Evolutionary conservation across 2,329 filamentous ascomycete genomes (phyloP).

Genomic region (Apiospora saccharicola): DNA sequence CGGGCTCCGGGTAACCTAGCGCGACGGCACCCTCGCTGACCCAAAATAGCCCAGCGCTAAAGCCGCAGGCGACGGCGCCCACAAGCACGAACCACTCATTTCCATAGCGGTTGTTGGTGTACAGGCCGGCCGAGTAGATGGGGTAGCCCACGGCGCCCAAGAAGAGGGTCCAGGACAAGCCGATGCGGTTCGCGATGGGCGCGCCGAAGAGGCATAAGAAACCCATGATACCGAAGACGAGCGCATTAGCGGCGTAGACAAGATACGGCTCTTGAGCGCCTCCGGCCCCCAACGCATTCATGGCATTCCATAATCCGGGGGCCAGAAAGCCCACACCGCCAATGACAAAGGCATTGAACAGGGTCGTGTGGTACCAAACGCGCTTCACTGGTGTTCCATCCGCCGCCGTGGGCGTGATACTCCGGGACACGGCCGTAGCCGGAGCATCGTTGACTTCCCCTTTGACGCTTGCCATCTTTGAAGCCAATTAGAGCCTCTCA

Average conservation of each 20-base stretch:
- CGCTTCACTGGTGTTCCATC: constrained; percentile 28
- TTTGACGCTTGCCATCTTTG: constrained; percentile 15
- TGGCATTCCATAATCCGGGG: constrained; percentile 62
- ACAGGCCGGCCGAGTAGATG: constrained; percentile 47
- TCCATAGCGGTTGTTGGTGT: constrained; percentile 53
- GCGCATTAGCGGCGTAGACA: constrained; percentile 47
- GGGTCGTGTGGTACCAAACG: constrained; percentile 57
- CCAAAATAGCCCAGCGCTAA: constrained; percentile 79
- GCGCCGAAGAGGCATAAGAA: constrained; percentile 44
- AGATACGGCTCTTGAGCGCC: constrained; percentile 59
- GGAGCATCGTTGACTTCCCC: neutral
- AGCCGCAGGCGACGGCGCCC: constrained; percentile 72
- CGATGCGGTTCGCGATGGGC: constrained; percentile 44
- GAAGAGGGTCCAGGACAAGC: constrained; percentile 42
- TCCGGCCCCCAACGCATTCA: constrained; percentile 61
- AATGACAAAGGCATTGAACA: constrained; percentile 62
- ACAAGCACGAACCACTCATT: constrained; percentile 72
- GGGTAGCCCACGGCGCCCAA: constrained; percentile 45
- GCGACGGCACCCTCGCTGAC: constrained; percentile 78
- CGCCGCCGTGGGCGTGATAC: neutral
- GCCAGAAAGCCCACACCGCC: constrained; percentile 60
- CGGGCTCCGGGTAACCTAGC: constrained; percentile 74
- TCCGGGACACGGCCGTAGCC: neutral
- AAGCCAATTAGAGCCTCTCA: neutral
- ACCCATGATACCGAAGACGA: constrained; percentile 46